Conservation (phyloP, 2,329 filamentous ascomycete genomes). For the Aspergillus brunneoviolaceus region DNA sequence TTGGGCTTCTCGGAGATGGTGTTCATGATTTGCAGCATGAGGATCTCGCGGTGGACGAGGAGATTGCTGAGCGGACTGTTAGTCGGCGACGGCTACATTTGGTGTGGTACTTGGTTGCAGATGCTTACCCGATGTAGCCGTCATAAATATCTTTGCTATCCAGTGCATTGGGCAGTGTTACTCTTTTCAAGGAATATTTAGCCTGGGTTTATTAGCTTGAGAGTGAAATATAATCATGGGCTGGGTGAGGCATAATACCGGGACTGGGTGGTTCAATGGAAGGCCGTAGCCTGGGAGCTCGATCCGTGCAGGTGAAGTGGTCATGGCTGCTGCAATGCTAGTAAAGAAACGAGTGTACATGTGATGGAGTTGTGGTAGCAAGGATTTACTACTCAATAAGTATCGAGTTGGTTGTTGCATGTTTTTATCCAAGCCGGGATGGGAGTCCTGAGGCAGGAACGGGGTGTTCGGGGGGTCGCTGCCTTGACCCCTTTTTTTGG, state of each 20-base stretch:
- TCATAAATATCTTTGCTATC: neutral
- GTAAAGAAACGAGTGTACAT: neutral
- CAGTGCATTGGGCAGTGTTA: neutral
- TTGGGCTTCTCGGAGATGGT: slow-evolving; percentile 44
- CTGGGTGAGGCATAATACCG: neutral
- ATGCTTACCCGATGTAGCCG: neutral
- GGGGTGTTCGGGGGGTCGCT: neutral
- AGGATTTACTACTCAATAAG: too few relatives aligned
- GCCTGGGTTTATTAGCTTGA: neutral
- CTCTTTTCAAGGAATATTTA: neutral
- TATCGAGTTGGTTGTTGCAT: neutral
- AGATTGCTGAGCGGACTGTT: neutral
- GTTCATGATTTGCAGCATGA: slow-evolving; percentile 46
- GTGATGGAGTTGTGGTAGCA: neutral
- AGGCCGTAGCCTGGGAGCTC: neutral
- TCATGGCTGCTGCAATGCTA: neutral
- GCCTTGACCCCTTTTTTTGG: too few relatives aligned
- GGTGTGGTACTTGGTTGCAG: too few relatives aligned
- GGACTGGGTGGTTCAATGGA: neutral
- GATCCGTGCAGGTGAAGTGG: neutral
- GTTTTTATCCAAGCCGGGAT: neutral
- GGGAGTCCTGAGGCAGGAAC: neutral
- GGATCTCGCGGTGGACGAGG: slow-evolving; percentile 30
- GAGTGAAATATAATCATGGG: neutral
- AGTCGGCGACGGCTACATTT: neutral